Evolutionary conservation across 1,139 yeast species (phyloP).

Genomic region (Diutina pseudorugosa): DNA sequence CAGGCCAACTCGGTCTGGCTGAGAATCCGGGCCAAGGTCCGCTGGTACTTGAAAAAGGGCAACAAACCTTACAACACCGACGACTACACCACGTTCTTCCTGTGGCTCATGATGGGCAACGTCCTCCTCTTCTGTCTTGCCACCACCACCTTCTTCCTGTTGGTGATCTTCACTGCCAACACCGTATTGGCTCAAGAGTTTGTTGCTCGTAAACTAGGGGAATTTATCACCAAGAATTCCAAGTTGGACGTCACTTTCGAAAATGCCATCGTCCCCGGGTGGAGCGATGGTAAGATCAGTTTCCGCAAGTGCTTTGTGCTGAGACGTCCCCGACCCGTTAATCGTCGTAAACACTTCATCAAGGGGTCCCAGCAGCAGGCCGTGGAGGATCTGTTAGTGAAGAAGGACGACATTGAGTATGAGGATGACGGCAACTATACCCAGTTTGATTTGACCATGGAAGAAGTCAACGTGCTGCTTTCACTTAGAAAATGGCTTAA

Average conservation of each 20-base stretch:
- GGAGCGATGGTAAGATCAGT: constrained; percentile 80
- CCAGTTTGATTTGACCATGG: constrained; percentile 85
- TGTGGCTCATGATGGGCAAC: constrained; percentile 87
- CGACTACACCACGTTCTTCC: constrained; percentile 78
- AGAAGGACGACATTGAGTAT: constrained; percentile 12
- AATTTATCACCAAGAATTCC: constrained; percentile 70
- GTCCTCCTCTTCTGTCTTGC: constrained; percentile 66
- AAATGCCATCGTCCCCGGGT: constrained; percentile 88
- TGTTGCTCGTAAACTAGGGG: constrained; percentile 73
- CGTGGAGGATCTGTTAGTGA: constrained; percentile 10
- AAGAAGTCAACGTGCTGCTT: constrained; percentile 69
- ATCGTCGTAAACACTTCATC: constrained; percentile 31
- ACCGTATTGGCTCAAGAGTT: constrained; percentile 86
- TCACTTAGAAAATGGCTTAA: constrained; percentile 81
- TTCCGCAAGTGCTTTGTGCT: constrained; percentile 82
- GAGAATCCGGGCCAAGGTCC: constrained; percentile 43
- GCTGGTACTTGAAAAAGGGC: constrained; percentile 52
- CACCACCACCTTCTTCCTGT: constrained; percentile 80
- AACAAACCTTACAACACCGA: constrained; percentile 71
- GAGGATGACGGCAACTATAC: constrained; percentile 90
- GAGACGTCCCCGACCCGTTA: constrained; percentile 47
- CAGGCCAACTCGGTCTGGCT: constrained; percentile 38
- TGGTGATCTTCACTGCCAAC: constrained; percentile 66
- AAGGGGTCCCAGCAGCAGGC: constrained; percentile 73
- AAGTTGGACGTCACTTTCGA: constrained; percentile 86